Conservation (phyloP, 345 rosid species). For the Boechera divaricarpa region DNA sequence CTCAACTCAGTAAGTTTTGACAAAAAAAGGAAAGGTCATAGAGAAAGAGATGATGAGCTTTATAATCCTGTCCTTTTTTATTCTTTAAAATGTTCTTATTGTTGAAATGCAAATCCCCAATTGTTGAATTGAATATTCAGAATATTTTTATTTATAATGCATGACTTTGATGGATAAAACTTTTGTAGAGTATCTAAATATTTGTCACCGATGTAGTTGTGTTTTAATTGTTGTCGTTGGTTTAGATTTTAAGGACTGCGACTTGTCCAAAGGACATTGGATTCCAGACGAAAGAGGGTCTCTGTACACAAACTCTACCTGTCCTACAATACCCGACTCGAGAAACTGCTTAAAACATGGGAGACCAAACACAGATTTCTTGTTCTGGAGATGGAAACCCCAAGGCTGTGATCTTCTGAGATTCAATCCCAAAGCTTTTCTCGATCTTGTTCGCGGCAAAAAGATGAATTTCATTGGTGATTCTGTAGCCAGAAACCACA, state of each 20-base stretch:
- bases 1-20: conserved; percentile 20
- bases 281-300: conserved; percentile 54
- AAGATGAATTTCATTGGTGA: conserved; percentile 76
- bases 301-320: conserved; percentile 61
- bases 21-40: not conserved
- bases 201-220: not conserved
- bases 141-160: too few relatives aligned
- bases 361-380: conserved; percentile 59
- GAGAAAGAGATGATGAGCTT: too few relatives aligned
- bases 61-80: not conserved
- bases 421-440: conserved; percentile 59
- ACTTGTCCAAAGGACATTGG: conserved; percentile 69
- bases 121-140: not conserved
- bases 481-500: conserved; percentile 80
- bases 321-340: conserved; percentile 63
- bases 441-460: conserved; percentile 59
- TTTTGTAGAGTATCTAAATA: too few relatives aligned
- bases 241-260: conserved; percentile 48
- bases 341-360: conserved; percentile 72
- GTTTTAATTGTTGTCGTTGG: not conserved
- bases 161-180: too few relatives aligned
- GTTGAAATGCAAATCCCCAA: not conserved
- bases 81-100: not conserved
- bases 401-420: conserved; percentile 63
- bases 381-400: conserved; percentile 89